phyloP scores from a whole-genome alignment of 2,329 filamentous ascomycete species.

The Colletotrichum graminicola region DNA sequence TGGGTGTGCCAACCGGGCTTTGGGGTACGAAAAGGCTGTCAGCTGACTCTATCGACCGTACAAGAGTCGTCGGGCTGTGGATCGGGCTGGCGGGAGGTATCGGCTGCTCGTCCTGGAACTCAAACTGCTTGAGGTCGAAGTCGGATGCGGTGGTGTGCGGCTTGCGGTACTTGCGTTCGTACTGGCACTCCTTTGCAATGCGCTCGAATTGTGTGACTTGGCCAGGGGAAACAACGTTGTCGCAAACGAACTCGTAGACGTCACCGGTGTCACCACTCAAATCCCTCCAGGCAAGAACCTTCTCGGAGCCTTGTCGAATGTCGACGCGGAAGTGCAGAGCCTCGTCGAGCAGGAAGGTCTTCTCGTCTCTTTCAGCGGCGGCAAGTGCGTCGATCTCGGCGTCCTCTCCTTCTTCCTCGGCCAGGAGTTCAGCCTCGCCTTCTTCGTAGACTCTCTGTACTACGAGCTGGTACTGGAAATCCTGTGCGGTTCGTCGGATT shows the following conservation, averaged over 20 bases:
- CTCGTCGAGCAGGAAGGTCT: constrained; percentile 96
- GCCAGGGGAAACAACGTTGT: constrained; percentile 74
- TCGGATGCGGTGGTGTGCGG: constrained; percentile 84
- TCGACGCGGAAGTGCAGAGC: constrained; percentile 88
- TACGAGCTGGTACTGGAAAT: constrained; percentile 97
- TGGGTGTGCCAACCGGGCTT: constrained; percentile 39
- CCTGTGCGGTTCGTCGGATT: constrained; percentile 92
- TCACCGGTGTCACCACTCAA: constrained; percentile 93
- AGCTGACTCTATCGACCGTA: constrained; percentile 67
- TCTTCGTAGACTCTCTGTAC: constrained; percentile 97
- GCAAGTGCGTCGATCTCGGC: constrained; percentile 79
- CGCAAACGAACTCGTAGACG: constrained; percentile 98
- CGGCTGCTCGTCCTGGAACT: constrained; percentile 75
- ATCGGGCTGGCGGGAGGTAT: constrained; percentile 74
- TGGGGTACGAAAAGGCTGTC: constrained; percentile 63
- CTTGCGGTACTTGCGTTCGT: constrained; percentile 93
- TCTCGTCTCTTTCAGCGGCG: constrained; percentile 89
- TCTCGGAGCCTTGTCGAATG: constrained; percentile 82
- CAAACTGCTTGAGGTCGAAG: constrained; percentile 84
- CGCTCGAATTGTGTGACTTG: constrained; percentile 85
- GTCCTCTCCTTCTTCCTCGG: constrained; percentile 90
- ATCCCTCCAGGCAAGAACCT: constrained; percentile 94
- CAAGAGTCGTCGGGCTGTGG: constrained; percentile 68
- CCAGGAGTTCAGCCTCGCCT: constrained; percentile 91
- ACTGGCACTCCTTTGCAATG: constrained; percentile 92